Evolutionary conservation across 1,284 basidiomycete genomes (phyloP).

Genomic region (Cryptococcus maquisensis): DNA sequence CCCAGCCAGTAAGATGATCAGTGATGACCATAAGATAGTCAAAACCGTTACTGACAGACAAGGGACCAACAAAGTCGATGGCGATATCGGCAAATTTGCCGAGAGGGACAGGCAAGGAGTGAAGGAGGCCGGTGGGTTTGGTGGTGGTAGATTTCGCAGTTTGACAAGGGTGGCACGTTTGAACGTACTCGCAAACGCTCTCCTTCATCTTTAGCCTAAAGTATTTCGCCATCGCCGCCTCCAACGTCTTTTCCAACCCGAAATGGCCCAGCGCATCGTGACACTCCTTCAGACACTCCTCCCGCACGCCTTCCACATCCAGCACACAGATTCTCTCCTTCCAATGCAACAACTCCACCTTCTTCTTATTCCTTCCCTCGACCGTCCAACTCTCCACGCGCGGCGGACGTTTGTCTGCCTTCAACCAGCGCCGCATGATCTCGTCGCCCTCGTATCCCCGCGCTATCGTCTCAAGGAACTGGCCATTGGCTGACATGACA

Average conservation of each 20-base stretch:
- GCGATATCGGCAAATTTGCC: background rate
- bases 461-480: no score
- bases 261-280: background rate
- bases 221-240: background rate
- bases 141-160: background rate
- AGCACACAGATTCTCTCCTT: background rate
- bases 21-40: slow-evolving; percentile 1
- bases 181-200: background rate
- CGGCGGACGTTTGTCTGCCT: background rate
- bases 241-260: background rate
- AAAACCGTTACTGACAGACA: background rate
- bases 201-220: background rate
- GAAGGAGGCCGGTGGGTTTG: background rate
- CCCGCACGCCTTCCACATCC: background rate
- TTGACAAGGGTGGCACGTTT: background rate
- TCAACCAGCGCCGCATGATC: background rate
- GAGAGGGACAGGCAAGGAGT: background rate
- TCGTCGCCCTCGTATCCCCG: background rate
- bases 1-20: background rate
- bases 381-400: background rate
- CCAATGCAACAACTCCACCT: background rate
- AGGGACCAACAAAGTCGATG: background rate
- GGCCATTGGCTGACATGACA: no score
- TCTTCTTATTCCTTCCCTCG: background rate
- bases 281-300: background rate